Evolutionary conservation across 768 basidiomycete genomes (phyloP), one percentile per base, ranked within the genome.

Genomic region (Naematelia encephala): DNA sequence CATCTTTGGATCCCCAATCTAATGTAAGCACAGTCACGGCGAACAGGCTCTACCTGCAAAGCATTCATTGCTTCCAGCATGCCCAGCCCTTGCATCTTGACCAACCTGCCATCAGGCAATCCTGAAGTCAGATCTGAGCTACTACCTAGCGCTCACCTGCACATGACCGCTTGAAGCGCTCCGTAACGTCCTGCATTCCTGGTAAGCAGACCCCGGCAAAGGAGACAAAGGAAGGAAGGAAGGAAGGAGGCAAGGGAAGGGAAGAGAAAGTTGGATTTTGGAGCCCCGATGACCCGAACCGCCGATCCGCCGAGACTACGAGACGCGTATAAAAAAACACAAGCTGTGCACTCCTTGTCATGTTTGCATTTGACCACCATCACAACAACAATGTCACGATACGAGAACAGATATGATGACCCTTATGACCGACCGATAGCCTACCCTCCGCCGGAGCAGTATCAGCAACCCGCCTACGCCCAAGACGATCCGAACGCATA

Each of bases 41-140:
- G 30, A 11, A 22, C 5, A 21, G 22, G 54, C 67, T 80, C 59
- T 72, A 88, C 90, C 83, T 92, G 88, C 55, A 96, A 85, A 13
- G 90, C 89, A 66, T 88, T 88, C 91, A 97, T 94, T n/a, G 90
- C 86, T 61, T 97, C 92, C 61, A 86, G 83, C 48, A 94, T 80
- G 16, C 84, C 83, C 65, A 90, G 87, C 27, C 82, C 84, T 0
- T 85, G 82, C 67, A 84, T 85, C 29, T 90, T 81, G 4, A 91
- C 60, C 58, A 91, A 78, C 34, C 81, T 81, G 12, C 84, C 85
- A 0, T 82, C 78, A 27, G 82, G 79, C 83, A 94, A 39, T 39
- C 34, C 16, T 39, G 16, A 8, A 16, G 16, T 16, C 34, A 39
- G 34, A 16, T 39, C 34, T 8, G 34, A 8, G 8, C 34, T 8